A percentile compares a stretch with the other conserved stretches of the same genome.
Evolutionary conservation across 2,329 filamentous ascomycete genomes (phyloP).

Genomic region (Cercospora zeina): DNA sequence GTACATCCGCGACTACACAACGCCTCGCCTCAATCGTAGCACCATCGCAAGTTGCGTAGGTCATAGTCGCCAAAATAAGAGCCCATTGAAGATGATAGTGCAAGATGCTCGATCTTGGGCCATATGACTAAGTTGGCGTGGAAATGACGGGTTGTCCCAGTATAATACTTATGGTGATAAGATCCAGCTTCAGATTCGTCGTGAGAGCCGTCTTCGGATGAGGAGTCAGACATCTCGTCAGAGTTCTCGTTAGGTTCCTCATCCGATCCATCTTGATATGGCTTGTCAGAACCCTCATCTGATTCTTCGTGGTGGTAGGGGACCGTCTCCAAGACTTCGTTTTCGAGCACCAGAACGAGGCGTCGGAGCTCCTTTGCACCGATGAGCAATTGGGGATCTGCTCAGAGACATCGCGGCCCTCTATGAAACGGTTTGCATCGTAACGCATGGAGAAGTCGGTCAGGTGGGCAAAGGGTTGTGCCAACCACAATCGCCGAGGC

Average conservation of each 20-base stretch:
- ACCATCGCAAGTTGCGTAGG: not conserved
- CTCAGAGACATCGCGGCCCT: not conserved
- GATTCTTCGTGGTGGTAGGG: not conserved
- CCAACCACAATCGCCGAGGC: not conserved
- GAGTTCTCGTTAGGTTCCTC: not conserved
- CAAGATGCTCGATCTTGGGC: not conserved
- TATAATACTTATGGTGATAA: not conserved
- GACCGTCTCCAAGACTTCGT: not conserved
- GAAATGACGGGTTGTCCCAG: not conserved
- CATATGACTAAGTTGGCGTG: not conserved
- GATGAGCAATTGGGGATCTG: not conserved
- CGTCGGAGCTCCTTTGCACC: not conserved
- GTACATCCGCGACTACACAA: not conserved
- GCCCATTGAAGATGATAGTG: not conserved
- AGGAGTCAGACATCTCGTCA: not conserved
- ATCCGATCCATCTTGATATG: no score
- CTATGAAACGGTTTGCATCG: not conserved
- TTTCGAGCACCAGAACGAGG: not conserved
- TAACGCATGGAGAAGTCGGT: not conserved
- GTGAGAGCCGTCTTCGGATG: not conserved
- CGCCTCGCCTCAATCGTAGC: not conserved
- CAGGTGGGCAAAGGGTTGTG: not conserved
- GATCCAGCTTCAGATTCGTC: not conserved
- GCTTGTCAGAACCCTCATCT: not conserved
- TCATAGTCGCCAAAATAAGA: not conserved